Conservation (phyloP, 805 yeast species). For the Blastobotrys americana region DNA sequence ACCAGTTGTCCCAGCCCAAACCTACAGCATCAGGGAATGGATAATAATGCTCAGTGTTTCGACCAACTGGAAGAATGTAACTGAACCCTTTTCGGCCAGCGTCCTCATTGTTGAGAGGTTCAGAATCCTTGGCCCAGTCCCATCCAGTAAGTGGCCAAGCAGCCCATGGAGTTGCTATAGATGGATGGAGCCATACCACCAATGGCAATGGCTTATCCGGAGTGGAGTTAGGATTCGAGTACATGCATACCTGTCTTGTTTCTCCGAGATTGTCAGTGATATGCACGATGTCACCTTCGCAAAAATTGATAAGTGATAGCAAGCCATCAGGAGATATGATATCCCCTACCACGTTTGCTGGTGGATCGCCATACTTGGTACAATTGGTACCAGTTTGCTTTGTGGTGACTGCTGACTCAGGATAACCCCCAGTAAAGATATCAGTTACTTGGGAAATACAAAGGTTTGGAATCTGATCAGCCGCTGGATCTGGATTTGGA, state of each 20-base stretch:
- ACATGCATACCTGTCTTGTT: slow-evolving; percentile 1
- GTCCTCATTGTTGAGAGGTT: slow-evolving; percentile 1
- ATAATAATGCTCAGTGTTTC: neutral
- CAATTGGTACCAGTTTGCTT: slow-evolving; percentile 4
- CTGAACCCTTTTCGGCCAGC: neutral
- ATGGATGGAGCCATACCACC: slow-evolving; percentile 5
- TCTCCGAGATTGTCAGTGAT: slow-evolving; percentile 3
- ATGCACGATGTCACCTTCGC: slow-evolving; percentile 1
- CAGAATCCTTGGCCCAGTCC: neutral
- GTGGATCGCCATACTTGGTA: slow-evolving; percentile 6
- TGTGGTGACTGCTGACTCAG: slow-evolving; percentile 5
- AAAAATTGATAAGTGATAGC: slow-evolving; percentile 1
- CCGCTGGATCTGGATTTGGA: no score
- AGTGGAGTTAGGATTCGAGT: neutral
- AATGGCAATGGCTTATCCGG: slow-evolving; percentile 1
- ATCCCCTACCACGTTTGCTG: slow-evolving; percentile 1
- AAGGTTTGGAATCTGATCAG: neutral
- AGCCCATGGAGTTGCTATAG: neutral
- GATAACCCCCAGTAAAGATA: neutral
- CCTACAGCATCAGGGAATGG: slow-evolving; percentile 1
- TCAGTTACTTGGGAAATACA: neutral
- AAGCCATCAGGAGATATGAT: slow-evolving; percentile 4
- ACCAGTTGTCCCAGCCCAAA: slow-evolving; percentile 4
- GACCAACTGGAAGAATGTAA: slow-evolving; percentile 2
- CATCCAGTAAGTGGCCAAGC: slow-evolving; percentile 3